Conservation (phyloP, 768 basidiomycete genomes). For the Gyrodon lividus region DNA sequence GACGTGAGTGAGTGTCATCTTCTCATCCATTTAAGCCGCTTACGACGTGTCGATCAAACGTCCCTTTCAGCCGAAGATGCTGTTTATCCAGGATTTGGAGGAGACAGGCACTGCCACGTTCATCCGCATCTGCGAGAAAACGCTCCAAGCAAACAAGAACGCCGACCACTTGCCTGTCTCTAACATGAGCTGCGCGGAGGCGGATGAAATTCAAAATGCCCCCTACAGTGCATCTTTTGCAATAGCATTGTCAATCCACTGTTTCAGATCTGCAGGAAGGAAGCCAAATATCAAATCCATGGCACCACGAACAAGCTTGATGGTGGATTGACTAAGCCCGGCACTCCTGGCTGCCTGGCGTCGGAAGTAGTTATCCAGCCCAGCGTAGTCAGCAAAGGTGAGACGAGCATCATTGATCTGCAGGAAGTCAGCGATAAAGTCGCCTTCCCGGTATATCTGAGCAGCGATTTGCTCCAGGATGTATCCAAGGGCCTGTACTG, state of each 20-base stretch:
- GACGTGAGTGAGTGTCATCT: conserved; percentile 3
- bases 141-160: conserved; percentile 77
- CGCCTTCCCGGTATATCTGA: conserved; percentile 78
- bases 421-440: conserved; percentile 88
- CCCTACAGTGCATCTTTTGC: conserved; percentile 75
- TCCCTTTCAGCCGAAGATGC: conserved; percentile 68
- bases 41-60: conserved; percentile 77
- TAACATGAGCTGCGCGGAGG: conserved; percentile 4
- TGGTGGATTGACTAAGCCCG: conserved; percentile 64
- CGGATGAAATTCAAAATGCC: conserved; percentile 1
- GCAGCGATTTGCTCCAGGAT: conserved; percentile 75
- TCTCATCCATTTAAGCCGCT: conserved; percentile 19
- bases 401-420: conserved; percentile 86
- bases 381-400: conserved; percentile 95
- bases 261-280: conserved; percentile 76
- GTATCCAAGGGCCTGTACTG: conserved; percentile 64
- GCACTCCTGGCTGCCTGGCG: conserved; percentile 80
- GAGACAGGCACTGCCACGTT: conserved; percentile 73
- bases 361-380: conserved; percentile 90
- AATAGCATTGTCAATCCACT: conserved; percentile 80
- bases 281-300: conserved; percentile 97
- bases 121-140: conserved; percentile 73
- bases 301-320: conserved; percentile 80
- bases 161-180: conserved; percentile 77
- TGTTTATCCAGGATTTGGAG: conserved; percentile 80